Evolutionary conservation across 2,329 filamentous ascomycete genomes (phyloP).

Genomic region (Davidsoniella eucalypti): DNA sequence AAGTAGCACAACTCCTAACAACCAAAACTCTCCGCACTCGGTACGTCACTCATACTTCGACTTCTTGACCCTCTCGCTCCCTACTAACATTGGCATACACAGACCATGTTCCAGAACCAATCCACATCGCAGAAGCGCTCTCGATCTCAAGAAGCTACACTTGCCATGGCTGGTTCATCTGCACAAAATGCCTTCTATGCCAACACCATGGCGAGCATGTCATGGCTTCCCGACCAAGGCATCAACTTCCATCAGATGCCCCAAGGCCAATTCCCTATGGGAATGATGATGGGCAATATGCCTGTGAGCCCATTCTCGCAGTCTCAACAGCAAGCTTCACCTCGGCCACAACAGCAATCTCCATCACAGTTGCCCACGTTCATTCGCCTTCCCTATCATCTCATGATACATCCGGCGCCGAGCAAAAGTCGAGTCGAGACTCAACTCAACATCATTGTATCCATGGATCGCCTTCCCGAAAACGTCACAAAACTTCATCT

Average conservation of each 20-base stretch:
- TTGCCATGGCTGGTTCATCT: constrained; percentile 4
- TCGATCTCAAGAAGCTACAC: constrained; percentile 3
- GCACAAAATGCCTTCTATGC: constrained; percentile 5
- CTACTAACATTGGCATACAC: neutral
- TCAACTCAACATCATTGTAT: constrained; percentile 78
- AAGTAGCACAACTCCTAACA: neutral
- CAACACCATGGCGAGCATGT: constrained; percentile 4
- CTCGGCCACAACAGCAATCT: constrained; percentile 2
- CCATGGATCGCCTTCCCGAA: constrained; percentile 55
- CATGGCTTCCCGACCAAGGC: constrained; percentile 8
- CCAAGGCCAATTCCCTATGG: constrained; percentile 6
- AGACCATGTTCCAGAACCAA: constrained; percentile 9
- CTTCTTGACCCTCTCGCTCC: neutral
- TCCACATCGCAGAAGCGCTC: constrained; percentile 11
- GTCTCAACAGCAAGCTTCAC: constrained; percentile 1
- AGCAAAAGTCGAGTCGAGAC: constrained; percentile 59
- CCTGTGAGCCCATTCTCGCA: neutral
- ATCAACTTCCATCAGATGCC: constrained; percentile 3
- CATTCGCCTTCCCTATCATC: constrained; percentile 8
- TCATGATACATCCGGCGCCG: constrained; percentile 12
- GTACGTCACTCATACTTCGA: constrained; percentile 3
- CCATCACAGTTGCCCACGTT: constrained; percentile 1
- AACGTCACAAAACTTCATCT: constrained; percentile 70
- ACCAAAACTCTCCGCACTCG: constrained; percentile 1
- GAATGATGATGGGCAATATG: constrained; percentile 7